Conservation (phyloP, 2,329 filamentous ascomycete genomes). For the Curvularia hawaiiensis region DNA sequence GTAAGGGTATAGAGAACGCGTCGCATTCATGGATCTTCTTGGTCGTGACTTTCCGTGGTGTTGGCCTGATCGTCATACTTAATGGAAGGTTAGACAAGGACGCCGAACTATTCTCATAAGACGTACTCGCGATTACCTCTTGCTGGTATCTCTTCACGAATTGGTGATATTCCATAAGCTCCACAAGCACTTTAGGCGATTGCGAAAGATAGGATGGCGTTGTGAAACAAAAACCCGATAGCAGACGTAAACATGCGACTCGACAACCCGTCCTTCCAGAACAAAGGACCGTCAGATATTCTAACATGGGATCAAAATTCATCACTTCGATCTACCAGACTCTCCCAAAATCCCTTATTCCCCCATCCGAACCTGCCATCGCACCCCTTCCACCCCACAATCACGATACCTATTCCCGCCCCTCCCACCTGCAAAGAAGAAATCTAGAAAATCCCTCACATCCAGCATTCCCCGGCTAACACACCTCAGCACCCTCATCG, state of each 20-base stretch:
- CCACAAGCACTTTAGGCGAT: neutral
- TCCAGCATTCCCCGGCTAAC: no score
- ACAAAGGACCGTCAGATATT: neutral
- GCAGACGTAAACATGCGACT: neutral
- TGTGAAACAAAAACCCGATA: neutral
- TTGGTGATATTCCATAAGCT: neutral
- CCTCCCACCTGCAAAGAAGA: neutral
- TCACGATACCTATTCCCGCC: neutral
- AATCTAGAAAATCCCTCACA: neutral
- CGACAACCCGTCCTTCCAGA: neutral
- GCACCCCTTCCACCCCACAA: neutral
- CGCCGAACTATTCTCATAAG: neutral
- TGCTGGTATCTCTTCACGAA: neutral
- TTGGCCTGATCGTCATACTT: neutral
- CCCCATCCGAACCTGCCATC: neutral
- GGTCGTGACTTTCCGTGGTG: neutral
- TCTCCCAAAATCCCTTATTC: neutral
- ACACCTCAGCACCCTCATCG: neutral
- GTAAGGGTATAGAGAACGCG: neutral
- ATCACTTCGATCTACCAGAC: neutral
- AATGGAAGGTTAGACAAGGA: neutral
- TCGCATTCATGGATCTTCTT: neutral
- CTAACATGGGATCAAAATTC: neutral
- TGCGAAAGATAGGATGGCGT: neutral
- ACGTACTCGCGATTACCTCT: no score